A percentile compares a stretch with the other conserved stretches of the same genome.
phyloP scores from a whole-genome alignment of 2,329 filamentous ascomycete species.

The Grosmannia serpens region DNA sequence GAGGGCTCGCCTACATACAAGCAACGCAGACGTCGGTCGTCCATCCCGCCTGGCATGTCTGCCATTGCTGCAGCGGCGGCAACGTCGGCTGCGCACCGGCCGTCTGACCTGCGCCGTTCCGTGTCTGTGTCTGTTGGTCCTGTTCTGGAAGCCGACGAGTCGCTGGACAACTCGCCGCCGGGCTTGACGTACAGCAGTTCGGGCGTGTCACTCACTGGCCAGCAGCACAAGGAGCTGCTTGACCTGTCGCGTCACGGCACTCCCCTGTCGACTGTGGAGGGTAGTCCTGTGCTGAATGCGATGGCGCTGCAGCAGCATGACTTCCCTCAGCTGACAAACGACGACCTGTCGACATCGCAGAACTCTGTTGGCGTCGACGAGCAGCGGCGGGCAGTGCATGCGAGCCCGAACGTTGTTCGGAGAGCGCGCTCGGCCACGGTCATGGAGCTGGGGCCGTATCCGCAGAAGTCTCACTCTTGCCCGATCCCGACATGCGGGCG shows the following conservation, averaged over 20 bases:
- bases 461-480: constrained; percentile 96
- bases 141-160: constrained; percentile 68
- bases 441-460: constrained; percentile 93
- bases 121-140: constrained; percentile 80
- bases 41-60: constrained; percentile 69
- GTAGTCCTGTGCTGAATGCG: constrained; percentile 63
- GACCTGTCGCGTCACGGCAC: constrained; percentile 84
- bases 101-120: constrained; percentile 83
- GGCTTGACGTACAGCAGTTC: constrained; percentile 63
- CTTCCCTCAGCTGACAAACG: constrained; percentile 49
- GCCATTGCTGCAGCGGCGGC: constrained; percentile 48
- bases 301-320: constrained; percentile 56
- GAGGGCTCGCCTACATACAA: constrained; percentile 99
- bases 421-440: constrained; percentile 89
- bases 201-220: constrained; percentile 47
- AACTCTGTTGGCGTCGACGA: constrained; percentile 43
- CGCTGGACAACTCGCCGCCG: constrained; percentile 66
- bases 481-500: constrained; percentile 97
- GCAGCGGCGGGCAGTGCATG: constrained; percentile 51
- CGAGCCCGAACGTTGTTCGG: constrained; percentile 67
- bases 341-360: constrained; percentile 39
- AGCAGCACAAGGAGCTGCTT: constrained; percentile 68
- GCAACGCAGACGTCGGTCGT: constrained; percentile 86
- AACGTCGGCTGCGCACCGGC: constrained; percentile 47
- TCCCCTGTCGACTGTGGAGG: constrained; percentile 75